Evolutionary conservation across 129 eudicot species (phyloP).

Genomic region (Silybum marianum): DNA sequence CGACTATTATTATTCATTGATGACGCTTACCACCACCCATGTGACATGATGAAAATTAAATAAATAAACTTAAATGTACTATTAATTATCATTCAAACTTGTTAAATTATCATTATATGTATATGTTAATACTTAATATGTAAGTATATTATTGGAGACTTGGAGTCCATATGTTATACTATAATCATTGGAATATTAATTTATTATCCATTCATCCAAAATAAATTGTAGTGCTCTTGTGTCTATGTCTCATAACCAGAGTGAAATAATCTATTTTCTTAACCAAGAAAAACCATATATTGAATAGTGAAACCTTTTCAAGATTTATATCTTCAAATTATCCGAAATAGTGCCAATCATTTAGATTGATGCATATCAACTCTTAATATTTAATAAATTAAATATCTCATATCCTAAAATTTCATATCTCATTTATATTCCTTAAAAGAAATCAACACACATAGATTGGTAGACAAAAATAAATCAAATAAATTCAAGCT

Average conservation of each 20-base stretch:
- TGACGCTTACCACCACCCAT: neutral
- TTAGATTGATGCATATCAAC: neutral
- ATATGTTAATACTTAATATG: no score
- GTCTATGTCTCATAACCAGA: neutral
- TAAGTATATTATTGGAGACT: no score
- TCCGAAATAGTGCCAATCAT: neutral
- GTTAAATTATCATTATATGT: neutral
- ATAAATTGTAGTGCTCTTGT: neutral
- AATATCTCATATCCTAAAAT: no score
- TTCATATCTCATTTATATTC: no score
- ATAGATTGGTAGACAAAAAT: no score
- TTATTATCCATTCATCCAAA: neutral
- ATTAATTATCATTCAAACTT: neutral
- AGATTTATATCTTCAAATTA: no score
- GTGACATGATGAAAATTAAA: neutral
- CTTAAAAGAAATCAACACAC: no score
- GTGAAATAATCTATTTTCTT: neutral
- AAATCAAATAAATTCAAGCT: no score
- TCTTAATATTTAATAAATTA: no score
- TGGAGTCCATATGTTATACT: no score
- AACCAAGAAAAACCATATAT: neutral
- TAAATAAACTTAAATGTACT: neutral
- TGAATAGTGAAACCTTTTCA: neutral
- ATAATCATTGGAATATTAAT: neutral
- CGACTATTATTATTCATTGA: neutral